Evolutionary conservation across 2,329 filamentous ascomycete species (phyloP), one percentile per base, ranked within the genome.

Genomic region (Teratosphaeria destructans): DNA sequence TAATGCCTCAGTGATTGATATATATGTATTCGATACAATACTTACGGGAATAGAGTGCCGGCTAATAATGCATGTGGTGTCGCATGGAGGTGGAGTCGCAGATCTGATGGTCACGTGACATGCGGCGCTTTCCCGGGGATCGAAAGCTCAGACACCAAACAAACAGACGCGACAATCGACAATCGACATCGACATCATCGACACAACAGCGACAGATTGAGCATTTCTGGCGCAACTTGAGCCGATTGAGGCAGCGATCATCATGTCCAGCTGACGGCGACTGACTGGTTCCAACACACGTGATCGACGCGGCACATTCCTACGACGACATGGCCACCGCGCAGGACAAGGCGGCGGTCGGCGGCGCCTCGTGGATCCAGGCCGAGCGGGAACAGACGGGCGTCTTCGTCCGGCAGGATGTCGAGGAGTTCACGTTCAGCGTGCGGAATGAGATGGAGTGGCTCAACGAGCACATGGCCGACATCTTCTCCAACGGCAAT

Each of bases 401-500:
- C 58, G 83, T 89, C 65, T 85, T 96, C 63, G 82, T 88, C 16
- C 81, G 87, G 54, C 83, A 90, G 59, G 94, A 97, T 74, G 83
- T 89, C 58, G 93, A 97, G 66, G 95, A 99, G 76, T 95, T 97
- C 71, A 85, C 89, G 52, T 97, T 89, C 76, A 90, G 91, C 34
- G 92, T 90, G 63, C 85, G 89, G 60, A 95, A 97, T 75, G 94
- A 99, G 74, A 79, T 97, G 70, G 92, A 97, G 72, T 99, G 94
- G 94, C 80, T 99, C 68, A 97, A 99, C 71, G 94, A 97, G 77
- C 94, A 99, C 74, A 96, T 99, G 93, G 85, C 85, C 56, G 90
- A 95, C 64, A 90, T 99, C 70, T 95, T 97, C 73, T 87, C 86
- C 68, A 85, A 87, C 67, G 88, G 91, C 70, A 85, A 92, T 75